These are phyloP conservation scores for Termitomyces sp. DNA, from an alignment of 768 basidiomycete species.

Conservation along the genomic window DNA sequence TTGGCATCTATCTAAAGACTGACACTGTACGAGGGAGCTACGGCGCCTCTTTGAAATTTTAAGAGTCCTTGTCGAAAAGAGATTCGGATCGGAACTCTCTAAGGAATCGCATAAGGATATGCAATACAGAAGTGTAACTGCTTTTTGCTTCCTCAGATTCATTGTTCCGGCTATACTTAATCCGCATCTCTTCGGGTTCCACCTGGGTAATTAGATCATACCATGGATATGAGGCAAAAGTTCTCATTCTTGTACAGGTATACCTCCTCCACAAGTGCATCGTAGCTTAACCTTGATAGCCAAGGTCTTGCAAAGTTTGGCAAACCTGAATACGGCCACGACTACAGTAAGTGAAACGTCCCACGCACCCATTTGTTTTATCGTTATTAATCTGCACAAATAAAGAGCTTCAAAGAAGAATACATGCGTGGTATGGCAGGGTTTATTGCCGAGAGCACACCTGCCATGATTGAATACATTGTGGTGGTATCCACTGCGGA, in stretches of 20 bases:
- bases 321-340: constrained; percentile 72
- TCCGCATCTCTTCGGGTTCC: constrained; percentile 79
- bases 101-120: constrained; percentile 48
- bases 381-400: not conserved
- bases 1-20: not conserved
- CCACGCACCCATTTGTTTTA: not conserved
- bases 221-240: not conserved
- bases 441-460: constrained; percentile 59
- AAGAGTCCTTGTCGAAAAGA: constrained; percentile 65
- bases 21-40: constrained; percentile 52
- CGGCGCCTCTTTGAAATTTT: constrained; percentile 65
- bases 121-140: constrained; percentile 80
- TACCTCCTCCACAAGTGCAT: constrained; percentile 62
- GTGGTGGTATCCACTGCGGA: constrained; percentile 60
- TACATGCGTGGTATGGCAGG: constrained; percentile 75
- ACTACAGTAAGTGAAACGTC: constrained; percentile 1
- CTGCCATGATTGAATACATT: constrained; percentile 79
- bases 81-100: constrained; percentile 40
- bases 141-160: constrained; percentile 86
- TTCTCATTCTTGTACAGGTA: constrained; percentile 37
- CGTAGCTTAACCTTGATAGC: constrained; percentile 82
- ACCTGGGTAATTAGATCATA: constrained; percentile 48
- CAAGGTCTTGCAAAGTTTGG: constrained; percentile 85
- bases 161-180: constrained; percentile 88
- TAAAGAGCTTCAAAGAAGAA: constrained; percentile 50